Conservation (phyloP, 768 basidiomycete species). For the Podaxis carcinomalis region DNA sequence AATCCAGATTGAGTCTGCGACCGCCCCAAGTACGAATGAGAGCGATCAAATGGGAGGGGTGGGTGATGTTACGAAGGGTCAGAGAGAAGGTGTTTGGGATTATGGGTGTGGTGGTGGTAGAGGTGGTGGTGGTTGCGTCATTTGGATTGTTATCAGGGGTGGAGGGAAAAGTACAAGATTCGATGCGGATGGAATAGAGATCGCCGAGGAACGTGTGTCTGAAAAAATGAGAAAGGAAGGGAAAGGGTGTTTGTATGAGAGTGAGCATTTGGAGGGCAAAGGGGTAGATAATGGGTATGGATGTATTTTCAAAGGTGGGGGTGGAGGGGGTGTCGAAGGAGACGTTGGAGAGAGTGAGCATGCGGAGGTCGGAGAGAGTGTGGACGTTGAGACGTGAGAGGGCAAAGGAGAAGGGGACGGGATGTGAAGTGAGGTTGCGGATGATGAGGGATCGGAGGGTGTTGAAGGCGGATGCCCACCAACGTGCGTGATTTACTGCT, state of each 20-base stretch:
- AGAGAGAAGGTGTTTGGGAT: neutral
- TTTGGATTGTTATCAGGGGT: neutral
- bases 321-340: neutral
- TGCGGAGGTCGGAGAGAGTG: neutral
- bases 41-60: neutral
- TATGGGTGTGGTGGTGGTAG: neutral
- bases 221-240: conserved; percentile 3
- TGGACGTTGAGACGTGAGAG: neutral
- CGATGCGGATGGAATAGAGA: conserved; percentile 1
- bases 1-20: neutral
- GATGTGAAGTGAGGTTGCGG: neutral
- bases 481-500: neutral
- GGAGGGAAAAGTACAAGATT: neutral
- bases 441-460: neutral
- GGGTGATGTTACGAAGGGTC: neutral
- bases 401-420: neutral
- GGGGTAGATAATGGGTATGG: neutral
- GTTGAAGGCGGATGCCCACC: neutral
- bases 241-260: neutral
- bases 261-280: neutral
- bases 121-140: neutral
- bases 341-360: neutral
- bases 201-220: conserved; percentile 3
- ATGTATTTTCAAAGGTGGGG: neutral
- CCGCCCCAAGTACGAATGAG: neutral